Base-by-base conservation (phyloP, 2,329 filamentous ascomycete genomes). In the Chrysosporium keratinophilum region DNA sequence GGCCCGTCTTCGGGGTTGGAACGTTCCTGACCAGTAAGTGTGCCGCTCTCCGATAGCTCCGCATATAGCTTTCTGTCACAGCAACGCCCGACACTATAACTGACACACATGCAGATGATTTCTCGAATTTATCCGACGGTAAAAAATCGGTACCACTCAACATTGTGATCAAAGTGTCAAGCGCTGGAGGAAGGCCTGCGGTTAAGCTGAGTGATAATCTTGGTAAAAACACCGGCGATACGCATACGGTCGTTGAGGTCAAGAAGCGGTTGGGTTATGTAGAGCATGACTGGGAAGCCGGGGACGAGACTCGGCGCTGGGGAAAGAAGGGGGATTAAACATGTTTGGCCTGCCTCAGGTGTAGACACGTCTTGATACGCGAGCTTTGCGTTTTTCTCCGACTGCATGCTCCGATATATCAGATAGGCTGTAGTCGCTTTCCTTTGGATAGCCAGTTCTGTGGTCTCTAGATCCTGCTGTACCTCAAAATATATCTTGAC, bases 161-260 rank as follows among this genome's bases (percentile, higher is more conserved):
- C 64, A 98, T 98, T 63, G 93, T 98, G 61, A 96, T 98, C 73
- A 98, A 98, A 73, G 78, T 98, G 57, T 88, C 87, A 58, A 89
- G 87, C 9, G 93, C 89, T 0, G 81, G 76, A 12, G 90, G 90
- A 5, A 80, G 83, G 45, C 81, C 85, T 0, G 90, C 93, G 1
- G 82, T 98, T 65, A 98, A 98, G 76, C 87, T 98, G 61, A 96
- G 83, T 59, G 85, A 91, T 68, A 96, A 97, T 65, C 78, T 84
- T 59, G 81, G 89, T 44, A 98, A 98, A 77, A 98, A 98, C 65
- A 97, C 89, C 0, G 93, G 93, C 6, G 85, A 96, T 65, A 81
- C 82, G 62, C 77, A 77, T 17, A 87, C 85, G 1, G 87, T 98
- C 0, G 76, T 83, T 54, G 81, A 83, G 60, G 89, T 97, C 58